phyloP scores from a whole-genome alignment of 2,329 filamentous ascomycete species.

The Talaromyces sp. region DNA sequence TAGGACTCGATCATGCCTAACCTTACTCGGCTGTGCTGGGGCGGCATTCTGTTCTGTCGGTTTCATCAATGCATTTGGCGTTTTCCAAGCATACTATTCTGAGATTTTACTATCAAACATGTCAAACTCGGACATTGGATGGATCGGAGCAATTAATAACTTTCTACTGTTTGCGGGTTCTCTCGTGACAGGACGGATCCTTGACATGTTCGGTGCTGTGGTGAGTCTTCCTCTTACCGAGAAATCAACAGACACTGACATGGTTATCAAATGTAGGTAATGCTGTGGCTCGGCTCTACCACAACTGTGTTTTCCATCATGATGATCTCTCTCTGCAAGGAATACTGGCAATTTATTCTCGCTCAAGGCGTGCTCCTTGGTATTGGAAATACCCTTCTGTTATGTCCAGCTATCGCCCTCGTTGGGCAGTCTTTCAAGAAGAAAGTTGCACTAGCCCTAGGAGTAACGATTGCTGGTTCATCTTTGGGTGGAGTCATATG shows the following conservation, averaged over 20 bases:
- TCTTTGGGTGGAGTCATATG: slow-evolving; percentile 37
- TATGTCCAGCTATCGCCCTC: slow-evolving; percentile 31
- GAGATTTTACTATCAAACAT: slow-evolving; percentile 24
- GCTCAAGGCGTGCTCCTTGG: slow-evolving; percentile 37
- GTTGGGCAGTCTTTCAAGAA: slow-evolving; percentile 31
- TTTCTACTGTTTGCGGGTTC: slow-evolving; percentile 34
- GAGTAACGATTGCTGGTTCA: slow-evolving; percentile 33
- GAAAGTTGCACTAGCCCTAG: slow-evolving; percentile 31
- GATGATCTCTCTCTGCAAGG: slow-evolving; percentile 37
- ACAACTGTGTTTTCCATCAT: slow-evolving; percentile 32
- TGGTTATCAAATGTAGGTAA: slow-evolving; percentile 21
- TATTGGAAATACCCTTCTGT: slow-evolving; percentile 28
- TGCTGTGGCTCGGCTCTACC: slow-evolving; percentile 29
- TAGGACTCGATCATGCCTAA: slow-evolving; percentile 28
- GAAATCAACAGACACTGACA: not conserved
- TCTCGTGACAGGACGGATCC: slow-evolving; percentile 26
- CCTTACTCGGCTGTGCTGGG: slow-evolving; percentile 30
- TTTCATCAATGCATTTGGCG: slow-evolving; percentile 38
- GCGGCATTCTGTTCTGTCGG: slow-evolving; percentile 38
- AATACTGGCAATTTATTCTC: slow-evolving; percentile 40
- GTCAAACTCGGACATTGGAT: slow-evolving; percentile 32
- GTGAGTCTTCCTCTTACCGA: slow-evolving; percentile 19
- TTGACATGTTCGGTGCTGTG: slow-evolving; percentile 33
- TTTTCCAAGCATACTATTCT: slow-evolving; percentile 36
- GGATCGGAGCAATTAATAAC: slow-evolving; percentile 32